phyloP scores from a whole-genome alignment of 2,329 filamentous ascomycete genomes.

The Cladophialophora bantiana region DNA sequence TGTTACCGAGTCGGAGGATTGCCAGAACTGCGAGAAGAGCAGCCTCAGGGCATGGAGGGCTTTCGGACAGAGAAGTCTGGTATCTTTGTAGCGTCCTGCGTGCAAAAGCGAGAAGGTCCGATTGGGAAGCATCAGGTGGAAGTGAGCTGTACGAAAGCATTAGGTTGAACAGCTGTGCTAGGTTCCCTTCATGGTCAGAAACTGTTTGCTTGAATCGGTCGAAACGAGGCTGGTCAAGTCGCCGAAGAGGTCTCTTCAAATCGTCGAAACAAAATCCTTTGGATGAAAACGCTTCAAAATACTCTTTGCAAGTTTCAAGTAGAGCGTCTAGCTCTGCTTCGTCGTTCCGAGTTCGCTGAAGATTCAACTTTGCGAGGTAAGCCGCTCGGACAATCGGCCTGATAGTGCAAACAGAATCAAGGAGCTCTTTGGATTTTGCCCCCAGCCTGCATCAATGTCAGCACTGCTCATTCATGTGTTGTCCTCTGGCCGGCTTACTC shows the following conservation, averaged over 20 bases:
- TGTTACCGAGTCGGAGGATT: slow-evolving; percentile 25
- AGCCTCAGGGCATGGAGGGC: slow-evolving; percentile 31
- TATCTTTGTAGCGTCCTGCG: slow-evolving; percentile 30
- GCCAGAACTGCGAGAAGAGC: slow-evolving; percentile 36
- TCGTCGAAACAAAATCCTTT: slow-evolving; percentile 57
- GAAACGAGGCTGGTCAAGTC: slow-evolving; percentile 28
- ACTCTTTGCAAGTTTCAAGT: slow-evolving; percentile 48
- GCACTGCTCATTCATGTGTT: background rate
- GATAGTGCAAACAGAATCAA: slow-evolving; percentile 23
- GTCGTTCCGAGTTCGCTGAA: slow-evolving; percentile 43
- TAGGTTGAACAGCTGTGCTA: slow-evolving; percentile 29
- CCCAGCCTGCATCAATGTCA: slow-evolving; percentile 15
- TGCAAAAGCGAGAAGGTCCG: slow-evolving; percentile 27
- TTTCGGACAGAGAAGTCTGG: slow-evolving; percentile 13
- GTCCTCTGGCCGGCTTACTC: slow-evolving; percentile 27
- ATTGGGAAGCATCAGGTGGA: background rate
- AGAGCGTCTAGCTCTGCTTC: slow-evolving; percentile 44
- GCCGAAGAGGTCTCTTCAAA: slow-evolving; percentile 42
- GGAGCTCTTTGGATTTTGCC: slow-evolving; percentile 18
- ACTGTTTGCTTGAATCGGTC: slow-evolving; percentile 42
- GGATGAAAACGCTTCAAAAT: slow-evolving; percentile 50
- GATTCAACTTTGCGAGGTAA: slow-evolving; percentile 30
- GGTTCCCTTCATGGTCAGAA: slow-evolving; percentile 41
- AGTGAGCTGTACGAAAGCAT: slow-evolving; percentile 34
- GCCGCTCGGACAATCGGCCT: slow-evolving; percentile 28